Conservation (phyloP, 1,139 yeast species). For the Hyphopichia pseudoburtonii region DNA sequence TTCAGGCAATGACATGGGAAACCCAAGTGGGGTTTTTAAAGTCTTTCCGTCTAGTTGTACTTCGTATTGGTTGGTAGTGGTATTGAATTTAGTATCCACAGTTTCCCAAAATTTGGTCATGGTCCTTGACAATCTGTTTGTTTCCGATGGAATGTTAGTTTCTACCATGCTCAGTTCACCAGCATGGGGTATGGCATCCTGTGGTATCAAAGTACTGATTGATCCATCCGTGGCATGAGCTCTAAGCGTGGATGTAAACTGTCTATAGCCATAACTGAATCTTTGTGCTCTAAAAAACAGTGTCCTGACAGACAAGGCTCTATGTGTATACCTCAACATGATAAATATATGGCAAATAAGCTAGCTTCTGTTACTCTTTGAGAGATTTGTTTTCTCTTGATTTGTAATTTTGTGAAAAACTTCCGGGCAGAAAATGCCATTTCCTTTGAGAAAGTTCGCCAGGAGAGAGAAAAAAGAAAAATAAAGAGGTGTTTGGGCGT, state of each 20-base stretch:
- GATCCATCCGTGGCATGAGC: constrained; percentile 12
- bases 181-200: constrained; percentile 17
- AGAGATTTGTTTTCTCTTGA: too few relatives aligned
- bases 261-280: too few relatives aligned
- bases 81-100: constrained; percentile 49
- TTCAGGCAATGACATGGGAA: constrained; percentile 62
- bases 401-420: too few relatives aligned
- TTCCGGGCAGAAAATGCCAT: too few relatives aligned
- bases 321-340: too few relatives aligned
- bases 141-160: constrained; percentile 55
- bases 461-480: too few relatives aligned
- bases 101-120: constrained; percentile 83
- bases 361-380: too few relatives aligned
- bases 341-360: too few relatives aligned
- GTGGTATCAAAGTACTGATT: constrained; percentile 7
- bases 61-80: constrained; percentile 33
- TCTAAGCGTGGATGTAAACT: constrained; percentile 1
- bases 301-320: too few relatives aligned
- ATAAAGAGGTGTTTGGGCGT: too few relatives aligned
- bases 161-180: constrained; percentile 49
- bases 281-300: too few relatives aligned
- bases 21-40: constrained; percentile 82
- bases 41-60: constrained; percentile 74
- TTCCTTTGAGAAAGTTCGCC: too few relatives aligned
- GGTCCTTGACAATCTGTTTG: constrained; percentile 72